These are phyloP conservation scores for Syzygium oleosum DNA, from an alignment of 345 rosid species.

Conservation along the genomic window DNA sequence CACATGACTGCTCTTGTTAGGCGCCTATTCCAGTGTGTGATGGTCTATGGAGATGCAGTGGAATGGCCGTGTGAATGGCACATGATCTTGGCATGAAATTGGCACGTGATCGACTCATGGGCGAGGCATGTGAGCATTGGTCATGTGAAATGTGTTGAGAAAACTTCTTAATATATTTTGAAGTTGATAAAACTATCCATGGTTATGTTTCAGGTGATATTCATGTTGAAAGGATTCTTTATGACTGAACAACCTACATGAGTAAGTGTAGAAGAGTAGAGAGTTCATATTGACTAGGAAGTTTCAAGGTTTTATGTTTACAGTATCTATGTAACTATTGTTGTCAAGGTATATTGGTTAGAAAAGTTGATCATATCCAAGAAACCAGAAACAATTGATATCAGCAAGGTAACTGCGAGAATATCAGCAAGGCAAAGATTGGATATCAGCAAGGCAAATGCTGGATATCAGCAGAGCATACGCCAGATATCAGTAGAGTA, in stretches of 20 bases:
- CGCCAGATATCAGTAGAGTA: no score
- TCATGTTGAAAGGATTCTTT: not conserved
- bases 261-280: not conserved
- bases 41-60: no score
- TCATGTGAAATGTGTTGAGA: no score
- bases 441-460: not conserved
- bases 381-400: not conserved
- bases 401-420: not conserved
- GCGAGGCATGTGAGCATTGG: no score
- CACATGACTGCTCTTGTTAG: no score
- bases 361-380: not conserved
- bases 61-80: no score
- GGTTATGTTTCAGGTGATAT: not conserved
- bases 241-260: not conserved
- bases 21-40: no score
- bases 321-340: not conserved
- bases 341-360: not conserved
- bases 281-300: not conserved
- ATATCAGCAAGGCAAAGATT: not conserved
- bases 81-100: no score
- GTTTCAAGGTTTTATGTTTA: not conserved
- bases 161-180: no score
- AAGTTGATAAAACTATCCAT: not conserved
- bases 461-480: not conserved
- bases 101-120: no score